Percentiles rank a stretch among this genome's conserved stretches.
Evolutionary conservation across 176 grass and related monocot species (phyloP).

Genomic region (Rhynchospora pubera): DNA sequence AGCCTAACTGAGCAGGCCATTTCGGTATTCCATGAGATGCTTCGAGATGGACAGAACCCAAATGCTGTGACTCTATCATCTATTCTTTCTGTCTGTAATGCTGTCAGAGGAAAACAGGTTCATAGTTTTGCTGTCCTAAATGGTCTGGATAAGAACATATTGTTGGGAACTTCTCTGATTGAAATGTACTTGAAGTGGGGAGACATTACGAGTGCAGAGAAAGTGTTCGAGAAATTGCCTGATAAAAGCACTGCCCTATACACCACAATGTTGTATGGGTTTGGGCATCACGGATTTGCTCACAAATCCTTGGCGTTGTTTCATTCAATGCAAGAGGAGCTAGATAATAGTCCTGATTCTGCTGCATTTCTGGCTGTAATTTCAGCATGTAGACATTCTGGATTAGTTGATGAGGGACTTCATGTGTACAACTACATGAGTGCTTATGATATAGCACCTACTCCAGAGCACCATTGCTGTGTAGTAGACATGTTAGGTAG

Average conservation of each 20-base stretch:
- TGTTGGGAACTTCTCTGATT: constrained; percentile 64
- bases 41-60: constrained; percentile 48
- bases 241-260: constrained; percentile 71
- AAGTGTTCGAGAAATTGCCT: constrained; percentile 48
- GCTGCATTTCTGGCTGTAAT: constrained; percentile 66
- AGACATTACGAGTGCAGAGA: constrained; percentile 58
- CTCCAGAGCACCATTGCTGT: constrained; percentile 68
- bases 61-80: constrained; percentile 74
- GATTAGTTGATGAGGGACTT: constrained; percentile 65
- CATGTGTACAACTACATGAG: constrained; percentile 63
- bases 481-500: constrained; percentile 62
- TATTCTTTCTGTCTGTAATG: constrained; percentile 59
- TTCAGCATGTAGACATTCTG: constrained; percentile 70
- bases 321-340: constrained; percentile 43
- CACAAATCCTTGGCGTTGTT: constrained; percentile 63
- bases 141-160: constrained; percentile 56
- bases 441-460: constrained; percentile 39
- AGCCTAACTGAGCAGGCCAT: constrained; percentile 47
- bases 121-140: constrained; percentile 57
- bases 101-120: constrained; percentile 66
- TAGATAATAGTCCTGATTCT: constrained; percentile 45
- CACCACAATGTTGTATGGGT: constrained; percentile 76
- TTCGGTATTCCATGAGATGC: constrained; percentile 49
- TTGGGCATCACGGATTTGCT: constrained; percentile 66
- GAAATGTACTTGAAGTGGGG: constrained; percentile 87